Conservation (phyloP, 495 filamentous ascomycete genomes). For the Jackrogersella minutella region DNA sequence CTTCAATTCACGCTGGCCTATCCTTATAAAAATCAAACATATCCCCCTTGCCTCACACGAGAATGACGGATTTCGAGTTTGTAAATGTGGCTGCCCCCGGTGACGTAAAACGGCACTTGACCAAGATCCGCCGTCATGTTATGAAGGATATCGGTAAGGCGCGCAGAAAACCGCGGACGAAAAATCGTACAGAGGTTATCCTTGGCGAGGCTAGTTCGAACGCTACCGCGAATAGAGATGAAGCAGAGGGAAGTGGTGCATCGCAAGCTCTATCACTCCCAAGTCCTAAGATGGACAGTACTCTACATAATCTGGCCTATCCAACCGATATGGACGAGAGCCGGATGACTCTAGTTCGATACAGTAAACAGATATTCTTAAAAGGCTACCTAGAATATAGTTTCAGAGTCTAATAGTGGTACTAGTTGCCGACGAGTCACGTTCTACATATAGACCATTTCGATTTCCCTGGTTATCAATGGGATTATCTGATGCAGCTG, state of each 20-base stretch:
- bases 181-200: constrained; percentile 21
- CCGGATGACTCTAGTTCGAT: constrained; percentile 29
- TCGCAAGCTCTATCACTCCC: neutral
- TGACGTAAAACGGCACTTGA: constrained; percentile 39
- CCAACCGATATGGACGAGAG: constrained; percentile 38
- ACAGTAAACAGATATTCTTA: constrained; percentile 19
- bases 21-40: too few species aligned
- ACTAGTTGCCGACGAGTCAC: constrained; percentile 36
- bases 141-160: constrained; percentile 50
- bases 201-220: neutral
- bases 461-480: constrained; percentile 38
- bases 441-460: constrained; percentile 32
- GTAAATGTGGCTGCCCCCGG: constrained; percentile 37
- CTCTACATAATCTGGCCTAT: constrained; percentile 18
- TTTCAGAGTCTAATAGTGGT: constrained; percentile 13
- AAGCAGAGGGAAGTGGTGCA: neutral
- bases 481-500: constrained; percentile 35
- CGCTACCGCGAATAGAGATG: neutral
- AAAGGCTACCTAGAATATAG: neutral
- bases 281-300: constrained; percentile 18
- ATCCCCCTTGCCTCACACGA: neutral
- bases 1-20: too few species aligned
- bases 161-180: constrained; percentile 38
- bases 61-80: constrained; percentile 42
- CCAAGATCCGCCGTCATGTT: constrained; percentile 46